Conservation (phyloP, 768 basidiomycete genomes). For the Mrakia frigida region DNA sequence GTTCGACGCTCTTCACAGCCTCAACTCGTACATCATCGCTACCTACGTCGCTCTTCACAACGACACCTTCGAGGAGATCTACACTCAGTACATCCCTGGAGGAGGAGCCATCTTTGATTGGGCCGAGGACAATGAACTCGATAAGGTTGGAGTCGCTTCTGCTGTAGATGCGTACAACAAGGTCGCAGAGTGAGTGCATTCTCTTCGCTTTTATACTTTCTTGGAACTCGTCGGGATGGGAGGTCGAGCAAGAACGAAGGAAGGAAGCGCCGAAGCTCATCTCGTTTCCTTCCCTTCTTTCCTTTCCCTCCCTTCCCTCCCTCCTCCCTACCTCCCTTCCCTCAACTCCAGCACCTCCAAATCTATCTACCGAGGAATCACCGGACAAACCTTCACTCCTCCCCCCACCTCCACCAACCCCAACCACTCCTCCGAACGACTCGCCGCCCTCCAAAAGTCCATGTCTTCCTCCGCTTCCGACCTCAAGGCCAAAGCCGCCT, state of each 20-base stretch:
- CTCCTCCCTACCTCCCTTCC: conserved; percentile 22
- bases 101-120: conserved; percentile 17
- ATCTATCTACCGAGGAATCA: conserved; percentile 17
- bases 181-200: conserved; percentile 16
- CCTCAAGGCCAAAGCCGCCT: conserved; percentile 6
- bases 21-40: conserved; percentile 17
- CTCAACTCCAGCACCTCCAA: conserved; percentile 22
- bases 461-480: conserved; percentile 26
- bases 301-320: conserved; percentile 11
- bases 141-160: conserved; percentile 58
- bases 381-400: conserved; percentile 9
- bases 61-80: conserved; percentile 30
- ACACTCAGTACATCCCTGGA: conserved; percentile 23
- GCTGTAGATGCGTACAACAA: conserved; percentile 32
- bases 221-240: background rate
- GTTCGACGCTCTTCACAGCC: background rate
- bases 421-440: conserved; percentile 5
- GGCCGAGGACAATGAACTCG: conserved; percentile 73
- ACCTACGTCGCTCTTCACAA: conserved; percentile 30
- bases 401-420: conserved; percentile 8
- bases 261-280: background rate
- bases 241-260: background rate
- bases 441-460: conserved; percentile 21
- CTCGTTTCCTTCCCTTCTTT: conserved; percentile 9
- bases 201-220: background rate